Evolutionary conservation across 2,329 filamentous ascomycete species (phyloP).

Genomic region (Metarhizium humberi): DNA sequence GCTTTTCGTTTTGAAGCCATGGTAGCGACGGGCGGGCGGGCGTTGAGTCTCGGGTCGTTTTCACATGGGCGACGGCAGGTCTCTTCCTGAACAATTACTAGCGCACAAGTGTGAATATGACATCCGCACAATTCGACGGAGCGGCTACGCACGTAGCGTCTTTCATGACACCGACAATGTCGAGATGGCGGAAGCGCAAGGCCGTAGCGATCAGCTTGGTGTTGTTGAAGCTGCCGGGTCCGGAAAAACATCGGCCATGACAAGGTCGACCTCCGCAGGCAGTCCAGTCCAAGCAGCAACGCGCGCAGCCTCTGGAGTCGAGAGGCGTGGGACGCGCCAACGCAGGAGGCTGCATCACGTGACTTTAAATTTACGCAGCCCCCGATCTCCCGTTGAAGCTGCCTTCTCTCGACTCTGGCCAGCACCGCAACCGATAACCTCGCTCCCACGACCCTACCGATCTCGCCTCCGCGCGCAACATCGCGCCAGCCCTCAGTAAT

Average conservation of each 20-base stretch:
- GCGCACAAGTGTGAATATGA: background rate
- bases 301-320: too few species aligned
- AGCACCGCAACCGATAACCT: conserved; percentile 14
- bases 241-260: background rate
- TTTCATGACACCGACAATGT: background rate
- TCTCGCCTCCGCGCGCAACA: conserved; percentile 13
- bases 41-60: background rate
- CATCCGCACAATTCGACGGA: background rate
- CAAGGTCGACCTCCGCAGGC: too few species aligned
- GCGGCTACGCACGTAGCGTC: background rate
- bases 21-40: conserved; percentile 13
- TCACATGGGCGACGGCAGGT: background rate
- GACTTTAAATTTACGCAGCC: conserved; percentile 33
- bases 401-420: conserved; percentile 17
- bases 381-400: conserved; percentile 20
- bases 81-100: background rate
- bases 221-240: background rate
- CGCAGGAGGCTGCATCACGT: conserved; percentile 23
- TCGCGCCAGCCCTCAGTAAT: conserved; percentile 3
- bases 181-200: background rate
- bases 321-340: background rate
- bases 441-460: conserved; percentile 9
- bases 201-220: background rate
- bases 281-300: too few species aligned
- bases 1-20: conserved; percentile 97